Conservation (phyloP, 805 yeast species). For the Kodamaea restingae region DNA sequence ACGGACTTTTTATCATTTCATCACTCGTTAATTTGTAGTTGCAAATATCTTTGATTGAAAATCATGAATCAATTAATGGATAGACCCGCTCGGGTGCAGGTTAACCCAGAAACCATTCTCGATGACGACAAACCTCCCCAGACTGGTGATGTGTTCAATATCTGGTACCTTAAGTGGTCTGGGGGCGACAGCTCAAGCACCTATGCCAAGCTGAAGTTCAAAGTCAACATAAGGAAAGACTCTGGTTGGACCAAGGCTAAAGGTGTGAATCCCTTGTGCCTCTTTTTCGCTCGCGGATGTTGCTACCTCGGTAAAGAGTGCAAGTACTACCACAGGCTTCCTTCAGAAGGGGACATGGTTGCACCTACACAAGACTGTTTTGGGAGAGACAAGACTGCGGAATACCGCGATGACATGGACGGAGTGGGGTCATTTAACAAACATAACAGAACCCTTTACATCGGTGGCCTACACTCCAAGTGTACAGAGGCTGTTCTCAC, state of each 20-base stretch:
- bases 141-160: slow-evolving; percentile 73
- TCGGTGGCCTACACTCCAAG: slow-evolving; percentile 53
- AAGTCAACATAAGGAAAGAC: slow-evolving; percentile 59
- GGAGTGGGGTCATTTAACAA: slow-evolving; percentile 82
- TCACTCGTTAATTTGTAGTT: too few species aligned
- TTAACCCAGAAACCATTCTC: slow-evolving; percentile 54
- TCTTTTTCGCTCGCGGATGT: slow-evolving; percentile 85
- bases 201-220: slow-evolving; percentile 51
- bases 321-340: slow-evolving; percentile 73
- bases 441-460: slow-evolving; percentile 70
- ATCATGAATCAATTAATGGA: slow-evolving; percentile 1
- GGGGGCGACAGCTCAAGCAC: slow-evolving; percentile 58
- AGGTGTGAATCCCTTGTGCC: slow-evolving; percentile 55
- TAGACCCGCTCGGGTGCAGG: slow-evolving; percentile 67
- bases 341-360: slow-evolving; percentile 53
- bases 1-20: too few species aligned
- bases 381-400: slow-evolving; percentile 82
- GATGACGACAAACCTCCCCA: slow-evolving; percentile 70
- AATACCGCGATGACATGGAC: slow-evolving; percentile 87
- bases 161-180: slow-evolving; percentile 90
- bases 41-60: slow-evolving; percentile 1
- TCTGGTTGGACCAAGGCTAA: slow-evolving; percentile 75
- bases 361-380: slow-evolving; percentile 79
- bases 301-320: slow-evolving; percentile 79
- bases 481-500: slow-evolving; percentile 30